Conservation (phyloP, 1,284 basidiomycete species). For the Tylopilus sp. region DNA sequence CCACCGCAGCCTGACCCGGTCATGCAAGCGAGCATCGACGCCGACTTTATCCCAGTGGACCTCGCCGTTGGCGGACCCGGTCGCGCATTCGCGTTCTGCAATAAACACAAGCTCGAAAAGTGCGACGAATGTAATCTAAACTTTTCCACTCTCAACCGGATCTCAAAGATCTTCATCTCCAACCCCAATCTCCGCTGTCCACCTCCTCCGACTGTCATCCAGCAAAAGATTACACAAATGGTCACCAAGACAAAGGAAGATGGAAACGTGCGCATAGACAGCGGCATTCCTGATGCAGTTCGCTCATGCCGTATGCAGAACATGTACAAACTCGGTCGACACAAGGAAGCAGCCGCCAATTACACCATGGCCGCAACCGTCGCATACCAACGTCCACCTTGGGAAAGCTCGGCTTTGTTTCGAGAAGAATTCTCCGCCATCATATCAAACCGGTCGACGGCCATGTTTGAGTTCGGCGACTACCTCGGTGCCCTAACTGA, state of each 20-base stretch:
- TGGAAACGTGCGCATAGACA: conserved; percentile 64
- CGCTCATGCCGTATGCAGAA: conserved; percentile 42
- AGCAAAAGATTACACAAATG: conserved; percentile 68
- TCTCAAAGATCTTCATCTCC: conserved; percentile 64
- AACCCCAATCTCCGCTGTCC: conserved; percentile 77
- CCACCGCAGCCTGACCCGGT: conserved; percentile 58
- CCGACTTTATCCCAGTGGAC: conserved; percentile 59
- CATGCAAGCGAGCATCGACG: conserved; percentile 71
- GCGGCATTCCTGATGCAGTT: conserved; percentile 1
- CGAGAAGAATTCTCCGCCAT: conserved; percentile 88
- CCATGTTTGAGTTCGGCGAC: conserved; percentile 76
- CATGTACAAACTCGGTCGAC: conserved; percentile 74
- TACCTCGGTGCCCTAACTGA: conserved; percentile 83
- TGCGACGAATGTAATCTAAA: conserved; percentile 71
- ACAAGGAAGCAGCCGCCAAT: conserved; percentile 72
- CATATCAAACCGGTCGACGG: conserved; percentile 89
- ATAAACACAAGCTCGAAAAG: conserved; percentile 61
- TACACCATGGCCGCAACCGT: conserved; percentile 85
- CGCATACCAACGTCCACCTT: conserved; percentile 82
- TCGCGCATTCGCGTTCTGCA: conserved; percentile 53
- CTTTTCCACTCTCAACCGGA: conserved; percentile 66
- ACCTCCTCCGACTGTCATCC: conserved; percentile 75
- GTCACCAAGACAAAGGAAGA: conserved; percentile 83
- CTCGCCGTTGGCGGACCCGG: conserved; percentile 54
- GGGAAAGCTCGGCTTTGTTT: conserved; percentile 81